Evolutionary conservation across 495 filamentous ascomycete species (phyloP).

Genomic region (Penicillium paxilli): DNA sequence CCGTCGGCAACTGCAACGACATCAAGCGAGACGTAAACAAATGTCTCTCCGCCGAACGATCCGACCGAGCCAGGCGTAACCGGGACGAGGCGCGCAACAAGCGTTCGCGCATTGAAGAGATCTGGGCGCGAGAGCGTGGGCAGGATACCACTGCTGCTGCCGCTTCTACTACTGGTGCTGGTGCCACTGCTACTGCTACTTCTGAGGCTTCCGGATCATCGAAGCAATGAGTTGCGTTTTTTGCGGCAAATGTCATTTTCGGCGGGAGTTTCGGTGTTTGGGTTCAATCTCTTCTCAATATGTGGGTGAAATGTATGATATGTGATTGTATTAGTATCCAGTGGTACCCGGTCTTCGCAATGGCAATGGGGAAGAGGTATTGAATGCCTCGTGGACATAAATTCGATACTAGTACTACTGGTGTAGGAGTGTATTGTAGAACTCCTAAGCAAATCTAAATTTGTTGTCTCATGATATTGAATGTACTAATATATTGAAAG

Average conservation of each 20-base stretch:
- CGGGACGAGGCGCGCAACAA: slow-evolving; percentile 69
- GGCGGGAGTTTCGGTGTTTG: too few relatives aligned
- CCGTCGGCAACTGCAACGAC: slow-evolving; percentile 84
- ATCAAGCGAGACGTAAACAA: slow-evolving; percentile 77
- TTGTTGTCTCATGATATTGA: slow-evolving; percentile 10
- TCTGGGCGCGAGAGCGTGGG: slow-evolving; percentile 67
- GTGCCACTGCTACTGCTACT: background rate
- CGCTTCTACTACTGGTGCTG: background rate
- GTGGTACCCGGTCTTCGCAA: too few relatives aligned
- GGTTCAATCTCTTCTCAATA: too few relatives aligned
- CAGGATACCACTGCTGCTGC: slow-evolving; percentile 15
- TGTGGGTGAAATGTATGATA: too few relatives aligned
- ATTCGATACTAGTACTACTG: too few relatives aligned
- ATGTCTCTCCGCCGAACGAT: slow-evolving; percentile 77
- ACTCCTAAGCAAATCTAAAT: background rate
- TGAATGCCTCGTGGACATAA: too few relatives aligned
- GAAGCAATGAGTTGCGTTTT: slow-evolving; percentile 24
- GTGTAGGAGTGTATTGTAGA: background rate
- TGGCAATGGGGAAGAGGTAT: background rate
- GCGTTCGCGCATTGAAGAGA: slow-evolving; percentile 63
- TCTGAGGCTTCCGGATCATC: slow-evolving; percentile 4
- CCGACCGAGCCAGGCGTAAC: slow-evolving; percentile 74
- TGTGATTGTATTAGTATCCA: too few relatives aligned
- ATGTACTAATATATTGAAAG: slow-evolving; percentile 20
- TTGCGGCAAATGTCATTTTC: too few relatives aligned